These are phyloP conservation scores for Mortierella alpina DNA, from an alignment of 192 early-diverging fungal species.

Conservation along the genomic window DNA sequence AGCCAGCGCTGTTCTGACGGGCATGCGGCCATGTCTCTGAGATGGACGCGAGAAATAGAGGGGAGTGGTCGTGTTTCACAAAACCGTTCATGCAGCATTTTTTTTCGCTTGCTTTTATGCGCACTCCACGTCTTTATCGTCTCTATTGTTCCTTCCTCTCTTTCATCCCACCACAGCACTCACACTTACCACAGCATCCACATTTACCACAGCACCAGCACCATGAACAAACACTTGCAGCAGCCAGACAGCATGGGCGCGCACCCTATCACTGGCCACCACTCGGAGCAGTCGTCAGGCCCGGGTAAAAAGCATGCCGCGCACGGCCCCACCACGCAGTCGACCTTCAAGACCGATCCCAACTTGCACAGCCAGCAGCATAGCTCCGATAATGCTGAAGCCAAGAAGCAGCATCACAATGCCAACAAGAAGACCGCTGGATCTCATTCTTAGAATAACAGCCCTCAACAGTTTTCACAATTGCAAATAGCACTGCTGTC, in stretches of 20 bases:
- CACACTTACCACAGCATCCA: too few relatives aligned
- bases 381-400: slow-evolving; percentile 8
- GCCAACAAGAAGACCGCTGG: slow-evolving; percentile 5
- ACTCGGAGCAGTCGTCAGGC: slow-evolving; percentile 8
- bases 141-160: too few relatives aligned
- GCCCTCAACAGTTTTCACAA: too few relatives aligned
- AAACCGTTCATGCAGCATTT: too few relatives aligned
- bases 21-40: slow-evolving; percentile 6
- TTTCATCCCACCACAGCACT: too few relatives aligned
- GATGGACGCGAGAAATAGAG: too few relatives aligned
- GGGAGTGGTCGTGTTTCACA: too few relatives aligned
- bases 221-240: slow-evolving; percentile 20
- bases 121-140: too few relatives aligned
- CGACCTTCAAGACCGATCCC: slow-evolving; percentile 19
- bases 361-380: slow-evolving; percentile 13
- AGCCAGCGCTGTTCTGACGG: slow-evolving; percentile 5
- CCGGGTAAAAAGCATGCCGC: not conserved
- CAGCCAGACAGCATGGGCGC: slow-evolving; percentile 18
- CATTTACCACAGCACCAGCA: not conserved
- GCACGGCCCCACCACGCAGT: slow-evolving; percentile 17
- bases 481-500: too few relatives aligned
- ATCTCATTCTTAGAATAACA: slow-evolving; percentile 7
- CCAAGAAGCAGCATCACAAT: slow-evolving; percentile 3
- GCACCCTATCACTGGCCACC: not conserved
- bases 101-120: too few relatives aligned